Base-by-base conservation (phyloP, 2,329 filamentous ascomycete species). In the Mollisiaceae sp. region DNA sequence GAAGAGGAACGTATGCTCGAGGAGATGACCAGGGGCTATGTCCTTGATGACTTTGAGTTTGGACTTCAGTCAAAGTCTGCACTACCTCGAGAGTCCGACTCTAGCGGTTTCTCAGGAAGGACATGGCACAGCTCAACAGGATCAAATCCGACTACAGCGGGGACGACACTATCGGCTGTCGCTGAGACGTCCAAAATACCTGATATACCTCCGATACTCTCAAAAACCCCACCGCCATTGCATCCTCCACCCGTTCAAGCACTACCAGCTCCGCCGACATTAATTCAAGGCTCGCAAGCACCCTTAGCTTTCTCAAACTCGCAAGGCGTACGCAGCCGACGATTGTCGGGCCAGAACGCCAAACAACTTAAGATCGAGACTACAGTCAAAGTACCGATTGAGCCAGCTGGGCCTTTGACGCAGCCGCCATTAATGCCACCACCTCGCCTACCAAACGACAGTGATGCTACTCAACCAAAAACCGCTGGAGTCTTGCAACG, bases 301-400 rank as follows among this genome's bases (percentile, higher is more conserved):
- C 14, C 73, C 82, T 43, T 82, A 81, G 1, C 72, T 82, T 39
- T 64, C 24, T 50, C 58, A 43, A 71, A 73, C 14, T 71, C 77
- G 24, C 78, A 77, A 64, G 83, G 88, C 47, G 91, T 96, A 60
- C 86, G 92, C 61, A 92, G 85, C 71, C 86, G 94, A 66, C 86
- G 94, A 67, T 80, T 97, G 38, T 97, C 94, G 3, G 91, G 91
- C 8, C 89, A 92, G 72, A 92, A 92, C 72, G 81, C 86, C 15
- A 94, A 91, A 76, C 91, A 94, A 73, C 82, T 98, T 59, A 97
- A 93, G 79, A 97, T 98, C 63, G 92, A 97, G 77, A 97, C 93
- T 3, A 63, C 72, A n/a, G 56, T 65, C 11, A 73, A 65, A 55
- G 47, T 65, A 12, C 50, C 67, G 20, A 55, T 59, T 32, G 67